Percentiles rank a stretch among this genome's conserved stretches.
These are phyloP conservation scores for Ophidiomyces ophidiicola DNA, from an alignment of 2,329 filamentous ascomycete genomes.

Conservation along the genomic window DNA sequence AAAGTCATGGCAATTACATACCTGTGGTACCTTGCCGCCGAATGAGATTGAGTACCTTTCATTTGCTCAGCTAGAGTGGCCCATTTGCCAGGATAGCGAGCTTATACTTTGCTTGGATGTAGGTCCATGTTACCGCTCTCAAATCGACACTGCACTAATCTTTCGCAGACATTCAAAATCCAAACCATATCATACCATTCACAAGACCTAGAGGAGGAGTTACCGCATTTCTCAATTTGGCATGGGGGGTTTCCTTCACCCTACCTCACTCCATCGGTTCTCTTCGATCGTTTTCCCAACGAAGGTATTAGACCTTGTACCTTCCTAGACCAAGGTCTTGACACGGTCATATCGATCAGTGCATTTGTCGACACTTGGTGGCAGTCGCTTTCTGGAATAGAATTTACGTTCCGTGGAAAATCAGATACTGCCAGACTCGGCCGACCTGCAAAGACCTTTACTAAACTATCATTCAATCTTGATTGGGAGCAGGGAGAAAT, in stretches of 20 bases:
- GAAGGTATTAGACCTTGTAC: conserved; percentile 1
- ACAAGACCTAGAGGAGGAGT: background rate
- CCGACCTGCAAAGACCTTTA: background rate
- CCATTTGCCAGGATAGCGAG: background rate
- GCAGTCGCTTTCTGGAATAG: background rate
- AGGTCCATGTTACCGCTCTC: background rate
- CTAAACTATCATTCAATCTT: conserved; percentile 2
- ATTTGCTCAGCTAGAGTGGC: conserved; percentile 5
- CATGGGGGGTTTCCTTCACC: background rate
- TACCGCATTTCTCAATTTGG: background rate
- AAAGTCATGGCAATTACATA: background rate
- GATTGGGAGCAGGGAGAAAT: background rate
- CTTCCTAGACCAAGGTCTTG: background rate
- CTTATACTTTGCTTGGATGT: background rate
- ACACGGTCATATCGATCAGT: conserved; percentile 1
- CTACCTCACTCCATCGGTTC: background rate
- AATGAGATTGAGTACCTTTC: background rate
- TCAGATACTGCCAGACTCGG: background rate
- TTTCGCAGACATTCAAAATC: conserved; percentile 5
- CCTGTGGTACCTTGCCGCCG: background rate
- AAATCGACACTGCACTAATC: background rate
- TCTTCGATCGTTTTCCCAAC: background rate
- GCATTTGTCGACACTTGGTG: conserved; percentile 1
- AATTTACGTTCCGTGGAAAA: background rate
- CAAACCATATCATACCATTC: conserved; percentile 1